Evolutionary conservation across 352 stramenopile species (phyloP), one percentile per base, ranked within the genome.

Genomic region (Phytophthora boehmeriae): DNA sequence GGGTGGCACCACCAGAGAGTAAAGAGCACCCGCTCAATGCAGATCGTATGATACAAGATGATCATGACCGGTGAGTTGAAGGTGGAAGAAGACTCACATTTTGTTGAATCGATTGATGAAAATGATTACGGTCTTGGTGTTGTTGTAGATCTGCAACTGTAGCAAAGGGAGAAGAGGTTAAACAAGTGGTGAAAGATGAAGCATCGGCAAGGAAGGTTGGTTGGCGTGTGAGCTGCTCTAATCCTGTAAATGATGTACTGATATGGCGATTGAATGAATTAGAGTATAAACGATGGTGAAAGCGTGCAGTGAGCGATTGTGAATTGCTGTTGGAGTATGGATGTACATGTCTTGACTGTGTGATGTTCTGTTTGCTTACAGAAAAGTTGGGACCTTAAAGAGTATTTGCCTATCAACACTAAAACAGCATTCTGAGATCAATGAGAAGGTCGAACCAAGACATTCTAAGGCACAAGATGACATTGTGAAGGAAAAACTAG

Each of bases 301-400:
- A 6, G 4, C 27, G n/a, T 45, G 30, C 14, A 50, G 65, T 73
- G 53, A 62, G 65, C 53, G 25, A 22, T 14, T 39, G 39, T 30
- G 44, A 8, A 0, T 28, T 59, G 52, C 19, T n/a, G 16, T 14
- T 44, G 22, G 38, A 44, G 19, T 20, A 25, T 23, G 11, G 42
- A 19, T 52, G 8, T 51, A n/a, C n/a, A 41, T 16, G 10, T 25
- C 42, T 20, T 19, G 20, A 34, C 13, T 63, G 16, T 30, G 34
- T 38, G 19, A 14, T 45, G 6, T 46, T 35, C 49, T n/a, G 42
- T 43, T 48, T 49, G 3, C 3, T n/a, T 39, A 25, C 46, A 76
- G 68, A 32, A 55, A 71, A 60, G 59, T 65, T 16, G 63, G 55
- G 10, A 76, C 68, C 4, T 58, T 71, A 44, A 71, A 76, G 41